Percentiles rank a stretch among this genome's conserved stretches.
Evolutionary conservation across 139 green algal species (phyloP).

Genomic region (Haematococcus lacustris): DNA sequence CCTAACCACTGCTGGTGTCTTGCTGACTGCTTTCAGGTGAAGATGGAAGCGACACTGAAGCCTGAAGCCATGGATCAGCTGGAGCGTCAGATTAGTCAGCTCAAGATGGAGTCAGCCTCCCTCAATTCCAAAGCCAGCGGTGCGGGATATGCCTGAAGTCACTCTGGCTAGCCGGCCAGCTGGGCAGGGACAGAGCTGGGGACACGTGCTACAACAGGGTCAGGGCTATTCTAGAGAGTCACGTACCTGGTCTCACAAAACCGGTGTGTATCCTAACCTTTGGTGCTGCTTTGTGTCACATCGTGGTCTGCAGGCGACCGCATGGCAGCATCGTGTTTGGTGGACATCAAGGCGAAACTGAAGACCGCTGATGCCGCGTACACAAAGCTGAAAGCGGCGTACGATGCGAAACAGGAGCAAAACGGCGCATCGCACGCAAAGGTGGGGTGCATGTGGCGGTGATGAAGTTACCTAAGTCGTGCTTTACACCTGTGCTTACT

Average conservation of each 20-base stretch:
- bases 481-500: too few species aligned
- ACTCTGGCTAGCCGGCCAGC: background rate
- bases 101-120: conserved; percentile 20
- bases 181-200: background rate
- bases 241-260: background rate
- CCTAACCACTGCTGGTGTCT: too few species aligned
- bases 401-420: conserved; percentile 9
- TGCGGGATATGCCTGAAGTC: too few species aligned
- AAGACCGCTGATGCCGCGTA: background rate
- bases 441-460: too few species aligned
- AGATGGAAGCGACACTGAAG: conserved; percentile 45
- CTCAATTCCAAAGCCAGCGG: conserved; percentile 4
- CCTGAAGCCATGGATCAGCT: conserved; percentile 38
- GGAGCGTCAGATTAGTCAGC: conserved; percentile 25
- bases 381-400: conserved; percentile 6
- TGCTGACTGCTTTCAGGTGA: too few species aligned
- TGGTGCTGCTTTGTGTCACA: too few species aligned
- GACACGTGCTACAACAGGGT: background rate
- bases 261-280: too few species aligned
- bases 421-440: background rate
- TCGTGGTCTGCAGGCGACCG: conserved; percentile 6
- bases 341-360: conserved; percentile 17
- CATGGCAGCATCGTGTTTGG: conserved; percentile 21
- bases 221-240: too few species aligned
- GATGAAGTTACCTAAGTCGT: too few species aligned